A percentile compares a stretch with the other conserved stretches of the same genome.
phyloP scores from a whole-genome alignment of 2,329 filamentous ascomycete species.

The Venturia oleaginea region DNA sequence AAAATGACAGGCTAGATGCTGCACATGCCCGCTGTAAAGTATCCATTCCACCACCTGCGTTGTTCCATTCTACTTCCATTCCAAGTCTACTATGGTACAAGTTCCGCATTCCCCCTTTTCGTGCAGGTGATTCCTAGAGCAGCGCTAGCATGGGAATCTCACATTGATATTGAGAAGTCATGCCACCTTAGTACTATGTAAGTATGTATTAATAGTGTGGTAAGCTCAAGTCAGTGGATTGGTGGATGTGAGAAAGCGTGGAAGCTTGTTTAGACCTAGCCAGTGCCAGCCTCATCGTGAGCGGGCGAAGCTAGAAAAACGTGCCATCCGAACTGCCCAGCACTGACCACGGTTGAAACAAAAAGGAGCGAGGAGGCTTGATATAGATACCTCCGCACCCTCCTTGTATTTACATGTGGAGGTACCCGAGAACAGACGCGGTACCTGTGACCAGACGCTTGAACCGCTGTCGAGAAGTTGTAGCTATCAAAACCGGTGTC shows the following conservation, averaged over 20 bases:
- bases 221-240: neutral
- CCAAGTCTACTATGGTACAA: no score
- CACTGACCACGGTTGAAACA: neutral
- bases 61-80: neutral
- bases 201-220: no score
- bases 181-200: no score
- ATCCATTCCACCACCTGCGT: neutral
- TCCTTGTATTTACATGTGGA: neutral
- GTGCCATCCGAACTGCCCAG: neutral
- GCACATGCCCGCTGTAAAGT: neutral
- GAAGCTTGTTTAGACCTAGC: neutral
- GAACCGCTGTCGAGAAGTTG: neutral
- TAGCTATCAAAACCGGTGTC: neutral
- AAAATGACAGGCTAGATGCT: neutral
- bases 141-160: neutral
- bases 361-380: neutral
- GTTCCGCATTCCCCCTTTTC: no score
- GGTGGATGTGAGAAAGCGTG: neutral
- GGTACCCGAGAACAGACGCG: neutral
- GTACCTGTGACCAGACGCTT: neutral
- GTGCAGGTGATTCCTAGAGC: neutral
- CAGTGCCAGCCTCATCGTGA: neutral
- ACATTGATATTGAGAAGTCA: no score
- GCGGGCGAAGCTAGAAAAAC: neutral
- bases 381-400: neutral